Conservation (phyloP, 2,329 filamentous ascomycete genomes). For the Juglanconis oblonga region DNA sequence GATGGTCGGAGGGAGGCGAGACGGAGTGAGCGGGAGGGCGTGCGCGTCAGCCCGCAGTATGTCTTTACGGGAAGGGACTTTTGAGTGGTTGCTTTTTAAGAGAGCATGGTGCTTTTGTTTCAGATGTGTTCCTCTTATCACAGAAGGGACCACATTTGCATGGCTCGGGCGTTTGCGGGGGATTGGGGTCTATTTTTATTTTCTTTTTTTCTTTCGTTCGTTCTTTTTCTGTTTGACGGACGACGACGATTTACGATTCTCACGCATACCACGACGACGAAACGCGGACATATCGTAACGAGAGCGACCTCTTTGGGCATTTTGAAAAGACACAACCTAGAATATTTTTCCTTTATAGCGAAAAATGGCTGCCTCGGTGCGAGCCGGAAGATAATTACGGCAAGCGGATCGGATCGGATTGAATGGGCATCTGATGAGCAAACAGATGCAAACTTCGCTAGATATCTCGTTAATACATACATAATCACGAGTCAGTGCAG, state of each 20-base stretch:
- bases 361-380: no score
- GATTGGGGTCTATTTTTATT: not conserved
- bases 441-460: no score
- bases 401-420: no score
- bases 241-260: constrained; percentile 5
- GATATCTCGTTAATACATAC: no score
- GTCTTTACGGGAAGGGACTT: constrained; percentile 7
- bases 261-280: not conserved
- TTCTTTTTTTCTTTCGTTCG: not conserved
- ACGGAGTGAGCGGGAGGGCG: constrained; percentile 15
- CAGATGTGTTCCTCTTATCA: not conserved
- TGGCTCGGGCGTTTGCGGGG: constrained; percentile 12
- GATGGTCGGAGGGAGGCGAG: constrained; percentile 28
- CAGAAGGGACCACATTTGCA: constrained; percentile 3
- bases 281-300: not conserved
- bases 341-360: not conserved
- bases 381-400: no score
- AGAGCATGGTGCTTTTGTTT: not conserved
- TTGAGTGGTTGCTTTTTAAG: not conserved
- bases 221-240: not conserved
- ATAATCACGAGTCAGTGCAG: no score
- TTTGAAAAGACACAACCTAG: not conserved
- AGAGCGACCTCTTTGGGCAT: not conserved
- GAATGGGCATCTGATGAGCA: no score
- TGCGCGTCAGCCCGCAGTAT: constrained; percentile 12